Base-by-base conservation (phyloP, 371 early-diverging fungal species). In the Circinella umbellata region DNA sequence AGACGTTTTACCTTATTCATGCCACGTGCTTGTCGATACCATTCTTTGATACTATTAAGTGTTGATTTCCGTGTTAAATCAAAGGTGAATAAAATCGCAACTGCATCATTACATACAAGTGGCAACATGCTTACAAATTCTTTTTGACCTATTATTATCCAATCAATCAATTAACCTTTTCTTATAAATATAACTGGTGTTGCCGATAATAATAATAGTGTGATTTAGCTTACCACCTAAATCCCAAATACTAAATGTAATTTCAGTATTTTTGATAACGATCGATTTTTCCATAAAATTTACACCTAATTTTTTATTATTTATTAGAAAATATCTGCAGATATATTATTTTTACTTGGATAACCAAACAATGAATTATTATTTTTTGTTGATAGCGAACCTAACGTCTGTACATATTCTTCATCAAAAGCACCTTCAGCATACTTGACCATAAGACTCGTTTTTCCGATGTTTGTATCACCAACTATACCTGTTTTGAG, bases 241-340 rank as follows among this genome's bases (percentile, higher is more conserved):
- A 80, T 99, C 99, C 99, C 99, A 99, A 74, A 99, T 96, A 75
- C 96, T 96, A 77, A 99, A 97, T 36, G 98, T 99, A 63, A 99
- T 94, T 69, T 94, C 95, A 2, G 95, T 95, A 75, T 93, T 92
- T 66, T 94, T 87, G 66, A 99, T 90, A 20, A 87, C 79, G 18
- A 99, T 92, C 0, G 98, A 96, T 80, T 99, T 99, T 74, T 99
- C 98, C 95, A 98, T 96, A 76, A 99, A 99, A 77, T 99, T 98
- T 39, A 99, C 98, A 64, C 98, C 98, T 93, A 13, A 13, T 57
- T 36, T 46, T 17, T 17, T 13, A 18, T 57, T 38, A 35, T 69
- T 34, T n/a, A 46, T 1, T 4, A 8, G 27, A 27, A 27, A 27
- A 27, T 27, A 27, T 27, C 27, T 27, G 27, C 27, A 27, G 27